phyloP scores from a whole-genome alignment of 2,329 filamentous ascomycete genomes.

The Dactylonectria macrodidyma region DNA sequence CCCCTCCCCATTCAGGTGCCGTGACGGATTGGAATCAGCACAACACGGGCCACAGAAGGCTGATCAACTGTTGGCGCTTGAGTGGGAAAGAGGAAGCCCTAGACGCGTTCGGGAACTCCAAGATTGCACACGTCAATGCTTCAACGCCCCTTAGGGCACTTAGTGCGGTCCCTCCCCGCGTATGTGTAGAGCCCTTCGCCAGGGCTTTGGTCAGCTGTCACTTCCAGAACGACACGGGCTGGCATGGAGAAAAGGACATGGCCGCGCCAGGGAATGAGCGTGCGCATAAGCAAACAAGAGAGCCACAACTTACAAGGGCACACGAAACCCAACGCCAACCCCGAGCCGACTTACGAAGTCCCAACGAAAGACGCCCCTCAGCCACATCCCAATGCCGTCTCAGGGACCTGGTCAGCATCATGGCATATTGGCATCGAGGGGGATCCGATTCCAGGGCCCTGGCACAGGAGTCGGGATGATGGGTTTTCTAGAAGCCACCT shows the following conservation, averaged over 20 bases:
- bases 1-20: constrained; percentile 8
- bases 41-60: constrained; percentile 27
- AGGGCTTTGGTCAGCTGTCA: constrained; percentile 36
- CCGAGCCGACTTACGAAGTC: constrained; percentile 2
- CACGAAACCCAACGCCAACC: constrained; percentile 9
- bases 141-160: constrained; percentile 37
- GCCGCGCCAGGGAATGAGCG: constrained; percentile 32
- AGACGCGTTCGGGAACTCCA: constrained; percentile 41
- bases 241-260: constrained; percentile 19
- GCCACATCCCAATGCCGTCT: constrained; percentile 33
- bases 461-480: constrained; percentile 45
- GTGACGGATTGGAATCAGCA: constrained; percentile 10
- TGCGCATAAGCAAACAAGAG: constrained; percentile 33
- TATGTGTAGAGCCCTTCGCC: constrained; percentile 25
- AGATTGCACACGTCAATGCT: constrained; percentile 47
- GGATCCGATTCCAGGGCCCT: constrained; percentile 44
- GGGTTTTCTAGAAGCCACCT: constrained; percentile 48
- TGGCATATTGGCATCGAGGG: constrained; percentile 32
- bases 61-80: constrained; percentile 33
- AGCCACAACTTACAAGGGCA: not conserved
- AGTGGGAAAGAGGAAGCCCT: constrained; percentile 42
- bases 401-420: constrained; percentile 39
- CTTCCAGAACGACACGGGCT: constrained; percentile 4
- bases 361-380: constrained; percentile 29
- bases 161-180: constrained; percentile 26